phyloP scores from a whole-genome alignment of 164 flowering plant species.

The Cinnamomum micranthum region DNA sequence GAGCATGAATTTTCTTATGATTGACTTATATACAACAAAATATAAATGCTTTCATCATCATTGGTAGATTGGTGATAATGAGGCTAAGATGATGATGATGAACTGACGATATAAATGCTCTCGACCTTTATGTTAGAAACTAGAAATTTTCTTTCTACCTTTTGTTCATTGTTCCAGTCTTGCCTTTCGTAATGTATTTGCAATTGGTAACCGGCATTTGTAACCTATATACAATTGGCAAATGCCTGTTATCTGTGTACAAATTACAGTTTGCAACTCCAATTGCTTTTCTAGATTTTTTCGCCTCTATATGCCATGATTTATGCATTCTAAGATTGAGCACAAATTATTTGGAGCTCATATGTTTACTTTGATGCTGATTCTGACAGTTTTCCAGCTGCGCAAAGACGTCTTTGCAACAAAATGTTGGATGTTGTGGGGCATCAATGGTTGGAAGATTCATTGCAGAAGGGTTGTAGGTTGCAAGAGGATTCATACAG shows the following conservation, averaged over 20 bases:
- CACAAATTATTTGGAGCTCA: not conserved
- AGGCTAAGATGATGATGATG: too few species aligned
- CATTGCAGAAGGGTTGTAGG: constrained; percentile 39
- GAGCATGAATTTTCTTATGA: not conserved
- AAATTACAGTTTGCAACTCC: not conserved
- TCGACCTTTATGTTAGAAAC: not conserved
- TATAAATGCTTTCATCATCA: not conserved
- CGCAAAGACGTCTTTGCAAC: constrained; percentile 36
- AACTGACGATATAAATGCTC: not conserved
- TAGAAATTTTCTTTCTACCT: not conserved
- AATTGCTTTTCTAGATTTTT: not conserved
- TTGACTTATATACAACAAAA: not conserved
- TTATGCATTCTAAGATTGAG: not conserved
- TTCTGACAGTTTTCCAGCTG: constrained; percentile 43
- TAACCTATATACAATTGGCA: not conserved
- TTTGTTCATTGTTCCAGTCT: not conserved
- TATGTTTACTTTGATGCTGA: not conserved
- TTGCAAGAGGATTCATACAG: constrained; percentile 56
- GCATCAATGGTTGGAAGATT: constrained; percentile 80
- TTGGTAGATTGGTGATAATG: too few species aligned
- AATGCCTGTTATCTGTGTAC: not conserved
- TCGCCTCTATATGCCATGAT: not conserved
- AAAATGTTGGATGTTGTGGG: constrained; percentile 57
- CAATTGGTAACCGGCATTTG: not conserved
- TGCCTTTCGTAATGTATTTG: not conserved